phyloP scores from a whole-genome alignment of 768 basidiomycete species.

The Cystobasidium ongulense region DNA sequence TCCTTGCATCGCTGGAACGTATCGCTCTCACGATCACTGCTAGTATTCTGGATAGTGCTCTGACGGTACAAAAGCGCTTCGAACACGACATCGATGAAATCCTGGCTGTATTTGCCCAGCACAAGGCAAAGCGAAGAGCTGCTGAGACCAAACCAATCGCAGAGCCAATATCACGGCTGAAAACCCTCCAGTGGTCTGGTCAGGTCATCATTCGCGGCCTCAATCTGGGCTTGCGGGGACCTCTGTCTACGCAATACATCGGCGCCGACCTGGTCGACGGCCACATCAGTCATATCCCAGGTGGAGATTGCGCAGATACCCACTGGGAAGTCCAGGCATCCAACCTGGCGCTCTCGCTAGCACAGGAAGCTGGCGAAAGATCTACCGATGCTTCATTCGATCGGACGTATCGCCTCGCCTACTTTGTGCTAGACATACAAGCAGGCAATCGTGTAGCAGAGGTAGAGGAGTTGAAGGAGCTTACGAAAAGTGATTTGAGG shows the following conservation, averaged over 20 bases:
- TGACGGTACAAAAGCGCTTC: slow-evolving; percentile 78
- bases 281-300: slow-evolving; percentile 48
- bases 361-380: slow-evolving; percentile 51
- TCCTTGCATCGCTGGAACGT: slow-evolving; percentile 59
- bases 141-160: neutral
- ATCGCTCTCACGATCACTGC: slow-evolving; percentile 69
- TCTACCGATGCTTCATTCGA: slow-evolving; percentile 50
- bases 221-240: slow-evolving; percentile 66
- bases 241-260: slow-evolving; percentile 62
- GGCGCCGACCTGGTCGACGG: slow-evolving; percentile 70
- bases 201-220: slow-evolving; percentile 60
- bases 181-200: slow-evolving; percentile 25
- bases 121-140: neutral
- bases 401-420: slow-evolving; percentile 64
- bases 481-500: slow-evolving; percentile 25
- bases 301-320: slow-evolving; percentile 45
- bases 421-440: slow-evolving; percentile 69
- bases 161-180: neutral
- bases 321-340: slow-evolving; percentile 64
- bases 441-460: slow-evolving; percentile 38
- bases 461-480: slow-evolving; percentile 11
- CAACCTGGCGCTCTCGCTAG: slow-evolving; percentile 74
- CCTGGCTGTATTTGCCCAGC: slow-evolving; percentile 52
- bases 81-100: slow-evolving; percentile 81
- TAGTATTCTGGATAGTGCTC: slow-evolving; percentile 70